Base-by-base conservation (phyloP, 495 filamentous ascomycete genomes). In the Astrocystis sublimbata region DNA sequence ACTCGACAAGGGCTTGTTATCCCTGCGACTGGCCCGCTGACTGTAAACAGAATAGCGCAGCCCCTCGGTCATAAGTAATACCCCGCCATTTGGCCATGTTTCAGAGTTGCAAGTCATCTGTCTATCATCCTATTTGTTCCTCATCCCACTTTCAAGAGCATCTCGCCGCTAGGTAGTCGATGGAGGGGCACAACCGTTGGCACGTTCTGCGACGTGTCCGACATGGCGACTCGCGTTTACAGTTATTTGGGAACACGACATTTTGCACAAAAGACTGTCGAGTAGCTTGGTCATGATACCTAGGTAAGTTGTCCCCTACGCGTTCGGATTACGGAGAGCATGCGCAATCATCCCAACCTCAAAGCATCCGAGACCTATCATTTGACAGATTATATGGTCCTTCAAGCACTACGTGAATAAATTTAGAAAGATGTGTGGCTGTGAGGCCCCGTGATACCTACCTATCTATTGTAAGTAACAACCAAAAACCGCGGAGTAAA, bases 41-140 rank as follows among this genome's bases (percentile, higher is more conserved):
- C 46, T 30, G 8, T 49, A 31, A 7, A 2, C 13, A 26, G 15
- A 17, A 28, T 31, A 49, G 46, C 46, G 46, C 46, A 9, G 46
- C 17, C 46, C 46, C 46, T 30, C 15, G 5, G 46, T 49, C 46
- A n/a, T 15, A 43, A 57, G 41, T 33, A 21, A 17, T 55, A 62
- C 60, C 60, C 60, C 60, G 60, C 60, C 50, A 56, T 62, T n/a
- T 49, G 49, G 36, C 19, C 35, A 21, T 42, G 58, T 60, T 60
- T 51, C 46, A 51, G 33, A 41, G 31, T 21, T 38, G 30, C 33
- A 17, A 53, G 13, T 49, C 26, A 35, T 52, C 30, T 23, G 35
- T 30, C 23, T 23, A 52, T 30, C 23, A 35, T 21, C 49, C 49
- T 52, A 52, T 52, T 52, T 52, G 49, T 35, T 35, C 49, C 1